Evolutionary conservation across 78 protist species (phyloP).

Genomic region (Creolimax fragrantissima): DNA sequence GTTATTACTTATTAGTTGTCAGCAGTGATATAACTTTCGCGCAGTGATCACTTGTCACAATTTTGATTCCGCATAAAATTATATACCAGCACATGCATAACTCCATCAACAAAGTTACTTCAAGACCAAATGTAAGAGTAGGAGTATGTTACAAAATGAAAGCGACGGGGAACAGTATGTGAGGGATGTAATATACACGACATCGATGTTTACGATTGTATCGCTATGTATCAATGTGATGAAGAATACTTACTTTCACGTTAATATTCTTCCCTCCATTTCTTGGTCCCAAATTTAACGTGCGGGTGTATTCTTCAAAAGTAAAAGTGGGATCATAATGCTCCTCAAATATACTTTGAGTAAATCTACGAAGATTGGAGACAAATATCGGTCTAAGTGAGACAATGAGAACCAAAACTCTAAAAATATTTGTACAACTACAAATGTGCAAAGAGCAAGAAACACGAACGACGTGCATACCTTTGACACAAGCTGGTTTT

Average conservation of each 20-base stretch:
- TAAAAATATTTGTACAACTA: background rate
- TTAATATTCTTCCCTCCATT: background rate
- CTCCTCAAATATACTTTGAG: background rate
- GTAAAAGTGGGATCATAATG: background rate
- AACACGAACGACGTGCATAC: background rate
- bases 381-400: background rate
- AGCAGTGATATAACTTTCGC: too few relatives aligned
- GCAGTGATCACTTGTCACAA: too few relatives aligned
- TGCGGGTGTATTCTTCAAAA: background rate
- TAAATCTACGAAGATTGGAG: background rate
- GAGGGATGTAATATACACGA: too few relatives aligned
- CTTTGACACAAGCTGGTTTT: background rate
- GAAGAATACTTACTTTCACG: background rate
- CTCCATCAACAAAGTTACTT: too few relatives aligned
- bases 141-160: too few relatives aligned
- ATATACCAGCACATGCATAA: too few relatives aligned
- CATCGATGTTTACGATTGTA: too few relatives aligned
- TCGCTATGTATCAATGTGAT: too few relatives aligned
- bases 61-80: too few relatives aligned
- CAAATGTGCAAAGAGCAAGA: background rate
- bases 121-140: too few relatives aligned
- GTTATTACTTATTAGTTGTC: too few relatives aligned
- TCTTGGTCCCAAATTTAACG: background rate
- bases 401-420: background rate
- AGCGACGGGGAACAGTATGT: too few relatives aligned